A percentile compares a stretch with the other conserved stretches of the same genome.
Conservation (phyloP, 257 asterid species). For the Thymus mandschuricus region DNA sequence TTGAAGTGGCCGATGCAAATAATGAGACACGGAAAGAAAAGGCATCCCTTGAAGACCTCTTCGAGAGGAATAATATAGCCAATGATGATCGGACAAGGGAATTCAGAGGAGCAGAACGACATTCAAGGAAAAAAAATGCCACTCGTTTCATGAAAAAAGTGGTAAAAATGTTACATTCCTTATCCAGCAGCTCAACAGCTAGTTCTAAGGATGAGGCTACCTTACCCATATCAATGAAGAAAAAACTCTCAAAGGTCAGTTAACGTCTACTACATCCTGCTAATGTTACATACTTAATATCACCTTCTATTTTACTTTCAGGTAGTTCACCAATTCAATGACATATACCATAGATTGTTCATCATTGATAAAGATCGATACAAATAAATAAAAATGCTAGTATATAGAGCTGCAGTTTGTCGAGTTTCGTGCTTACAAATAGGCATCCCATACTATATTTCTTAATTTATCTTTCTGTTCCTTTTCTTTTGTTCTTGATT, state of each 20-base stretch:
- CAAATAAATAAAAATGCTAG: constrained; percentile 2
- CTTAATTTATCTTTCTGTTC: constrained; percentile 6
- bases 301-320: constrained; percentile 18
- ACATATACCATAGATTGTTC: constrained; percentile 14
- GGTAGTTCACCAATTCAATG: constrained; percentile 1
- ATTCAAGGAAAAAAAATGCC: constrained; percentile 34
- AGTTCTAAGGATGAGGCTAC: constrained; percentile 46
- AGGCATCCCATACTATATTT: not conserved
- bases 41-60: constrained; percentile 57
- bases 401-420: constrained; percentile 10
- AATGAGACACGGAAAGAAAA: constrained; percentile 51
- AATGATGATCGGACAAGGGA: constrained; percentile 36
- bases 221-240: constrained; percentile 49
- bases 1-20: constrained; percentile 49
- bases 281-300: constrained; percentile 8
- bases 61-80: constrained; percentile 39
- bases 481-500: not conserved
- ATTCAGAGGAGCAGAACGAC: constrained; percentile 41
- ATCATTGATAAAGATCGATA: not conserved
- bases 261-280: constrained; percentile 19
- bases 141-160: constrained; percentile 61
- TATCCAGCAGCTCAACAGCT: constrained; percentile 42
- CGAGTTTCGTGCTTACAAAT: not conserved
- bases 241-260: constrained; percentile 73
- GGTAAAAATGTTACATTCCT: constrained; percentile 55